Base-by-base conservation (phyloP, 2,329 filamentous ascomycete species). In the Aspergillus amoenus region DNA sequence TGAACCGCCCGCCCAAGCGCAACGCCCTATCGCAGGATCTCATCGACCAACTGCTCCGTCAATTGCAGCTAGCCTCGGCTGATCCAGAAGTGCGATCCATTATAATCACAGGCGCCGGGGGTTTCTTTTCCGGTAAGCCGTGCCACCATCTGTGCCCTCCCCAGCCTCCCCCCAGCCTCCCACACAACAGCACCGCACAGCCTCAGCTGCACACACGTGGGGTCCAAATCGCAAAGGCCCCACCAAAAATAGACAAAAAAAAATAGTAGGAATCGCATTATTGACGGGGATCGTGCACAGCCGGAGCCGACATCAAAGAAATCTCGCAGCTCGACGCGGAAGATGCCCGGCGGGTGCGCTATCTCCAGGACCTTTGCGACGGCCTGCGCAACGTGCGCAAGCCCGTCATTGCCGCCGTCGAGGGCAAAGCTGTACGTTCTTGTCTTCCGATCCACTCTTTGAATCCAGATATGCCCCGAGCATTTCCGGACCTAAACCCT, bases 291-390 rank as follows among this genome's bases (percentile, higher is more conserved):
- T 12, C n/a, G 3, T 48, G n/a, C 18, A 48, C 40, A 58, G 57
- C 57, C 22, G 57, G 57, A 15, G 57, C 57, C n/a, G 57, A 59
- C 22, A 59, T 59, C 21, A 51, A 49, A 27, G 57, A 59, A 40
- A 59, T 59, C 30, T 52, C 52, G 11, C 42, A 47, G 6, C 44
- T 59, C 3, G 42, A 59, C 39, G 43, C 24, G 2, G 52, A 59
- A 39, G 39, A 22, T 15, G 52, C 57, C 27, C 52, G 34, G 8
- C 46, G 32, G 32, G 21, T 27, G 13, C 41, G 53, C 12, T 59
- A 59, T 46, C 57, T 59, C 17, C 48, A 59, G 42, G 52, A 50
- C 41, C 24, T 59, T 9, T 59, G 57, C n/a, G 27, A 56, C 43
- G 53, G 43, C 9, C 32, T 59, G 43, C 43, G 42, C 32, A 41